phyloP scores from a whole-genome alignment of 2,329 filamentous ascomycete species.

The Aspergillus alliaceus region DNA sequence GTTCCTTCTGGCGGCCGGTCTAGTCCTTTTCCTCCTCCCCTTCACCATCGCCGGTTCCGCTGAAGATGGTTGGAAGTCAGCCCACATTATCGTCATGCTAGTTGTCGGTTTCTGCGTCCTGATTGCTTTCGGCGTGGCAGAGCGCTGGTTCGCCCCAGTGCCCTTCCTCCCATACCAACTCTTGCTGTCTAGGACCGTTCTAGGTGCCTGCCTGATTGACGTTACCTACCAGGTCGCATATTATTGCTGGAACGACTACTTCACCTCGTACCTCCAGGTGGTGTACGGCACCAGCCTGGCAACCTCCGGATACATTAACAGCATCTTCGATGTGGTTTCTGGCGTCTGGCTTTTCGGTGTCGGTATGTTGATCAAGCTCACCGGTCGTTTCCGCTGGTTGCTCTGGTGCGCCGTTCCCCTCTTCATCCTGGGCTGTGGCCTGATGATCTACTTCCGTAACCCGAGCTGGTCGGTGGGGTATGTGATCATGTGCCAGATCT shows the following conservation, averaged over 20 bases:
- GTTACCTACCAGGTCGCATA: slow-evolving; percentile 20
- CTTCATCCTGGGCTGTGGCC: slow-evolving; percentile 48
- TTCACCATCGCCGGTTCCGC: slow-evolving; percentile 53
- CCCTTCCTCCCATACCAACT: slow-evolving; percentile 25
- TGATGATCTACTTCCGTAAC: slow-evolving; percentile 55
- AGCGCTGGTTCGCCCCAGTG: slow-evolving; percentile 49
- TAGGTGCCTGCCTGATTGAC: slow-evolving; percentile 25
- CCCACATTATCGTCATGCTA: slow-evolving; percentile 50
- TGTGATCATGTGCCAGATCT: slow-evolving; percentile 55
- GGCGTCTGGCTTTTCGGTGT: slow-evolving; percentile 57
- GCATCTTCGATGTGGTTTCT: slow-evolving; percentile 52
- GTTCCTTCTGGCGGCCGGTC: slow-evolving; percentile 57
- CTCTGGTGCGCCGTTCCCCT: slow-evolving; percentile 50
- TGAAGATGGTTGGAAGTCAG: slow-evolving; percentile 40
- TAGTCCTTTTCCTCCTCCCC: slow-evolving; percentile 46
- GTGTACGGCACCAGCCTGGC: slow-evolving; percentile 32
- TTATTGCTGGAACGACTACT: slow-evolving; percentile 30
- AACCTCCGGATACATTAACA: slow-evolving; percentile 44
- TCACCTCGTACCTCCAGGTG: slow-evolving; percentile 36
- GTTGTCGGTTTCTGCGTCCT: slow-evolving; percentile 56
- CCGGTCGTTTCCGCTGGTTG: slow-evolving; percentile 52
- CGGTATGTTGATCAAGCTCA: slow-evolving; percentile 50
- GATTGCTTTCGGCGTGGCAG: slow-evolving; percentile 53
- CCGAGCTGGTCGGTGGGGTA: slow-evolving; percentile 48
- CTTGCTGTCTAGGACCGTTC: slow-evolving; percentile 38